Base-by-base conservation (phyloP, 169 alveolate genomes). In the Miamiensis avidus region DNA sequence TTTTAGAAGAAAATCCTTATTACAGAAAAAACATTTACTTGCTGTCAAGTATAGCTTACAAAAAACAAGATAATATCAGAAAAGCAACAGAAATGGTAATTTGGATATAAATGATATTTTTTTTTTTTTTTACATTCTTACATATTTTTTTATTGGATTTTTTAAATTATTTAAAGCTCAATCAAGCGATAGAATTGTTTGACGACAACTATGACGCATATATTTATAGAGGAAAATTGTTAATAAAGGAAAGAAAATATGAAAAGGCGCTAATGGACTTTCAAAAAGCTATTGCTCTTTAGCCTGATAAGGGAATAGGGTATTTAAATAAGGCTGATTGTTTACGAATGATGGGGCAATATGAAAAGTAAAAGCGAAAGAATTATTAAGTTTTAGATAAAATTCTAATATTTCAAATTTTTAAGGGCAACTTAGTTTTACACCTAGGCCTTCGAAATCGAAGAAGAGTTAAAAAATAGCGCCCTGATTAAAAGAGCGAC, bases 271-370 rank as follows among this genome's bases (percentile, higher is more conserved):
- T 74, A 49, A n/a, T 29, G 31, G 90, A 86, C 75, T 86, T 86
- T 75, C 79, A 79, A 49, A 32, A 29, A 1, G 90, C 90, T 11
- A 86, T 81, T 31, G 29, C 30, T 34, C 33, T 86, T 25, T 74
- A 84, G 69, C 87, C 90, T 49, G 75, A 86, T 34, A 86, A 86
- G n/a, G 90, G 87, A 0, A 31, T 86, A 81, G 83, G 84, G 1
- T 86, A 81, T 86, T 81, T 86, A 75, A 84, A 86, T 26, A 86
- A 65, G 65, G 90, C 86, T 27, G 90, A 86, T 81, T 86, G 90
- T 69, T 76, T 81, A 16, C 72, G 81, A 86, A 64, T 81, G 72
- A 28, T 78, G 76, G 31, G 29, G 16, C 6, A 81, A n/a, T 86
- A 81, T 65, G 34, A 86, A 86, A 79, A 86, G 69, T 49, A 49